Conservation (phyloP, 2,329 filamentous ascomycete species). For the Stagonosporopsis tanaceti region DNA sequence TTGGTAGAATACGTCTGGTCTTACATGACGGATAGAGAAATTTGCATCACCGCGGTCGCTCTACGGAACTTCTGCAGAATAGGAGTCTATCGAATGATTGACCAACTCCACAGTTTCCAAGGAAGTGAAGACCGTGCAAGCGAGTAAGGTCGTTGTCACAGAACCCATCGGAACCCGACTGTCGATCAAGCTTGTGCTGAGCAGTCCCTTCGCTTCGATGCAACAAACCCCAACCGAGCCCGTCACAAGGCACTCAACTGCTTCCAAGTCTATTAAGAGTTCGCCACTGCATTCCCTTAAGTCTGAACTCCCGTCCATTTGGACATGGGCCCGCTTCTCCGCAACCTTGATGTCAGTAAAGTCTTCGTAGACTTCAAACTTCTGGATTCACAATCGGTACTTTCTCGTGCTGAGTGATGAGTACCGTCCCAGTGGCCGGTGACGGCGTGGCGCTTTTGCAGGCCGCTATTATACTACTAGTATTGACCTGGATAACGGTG, state of each 20-base stretch:
- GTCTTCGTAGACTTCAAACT: not conserved
- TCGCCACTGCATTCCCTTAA: not conserved
- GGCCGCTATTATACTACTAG: slow-evolving; percentile 26
- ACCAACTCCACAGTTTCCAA: not conserved
- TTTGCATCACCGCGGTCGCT: not conserved
- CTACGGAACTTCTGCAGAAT: not conserved
- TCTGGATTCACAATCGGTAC: not conserved
- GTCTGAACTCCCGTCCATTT: not conserved
- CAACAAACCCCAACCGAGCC: not conserved
- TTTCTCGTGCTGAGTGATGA: slow-evolving; percentile 13
- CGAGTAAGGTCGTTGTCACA: not conserved
- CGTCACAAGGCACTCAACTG: not conserved
- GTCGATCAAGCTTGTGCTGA: slow-evolving; percentile 1
- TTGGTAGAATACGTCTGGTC: not conserved
- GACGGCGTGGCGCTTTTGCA: slow-evolving; percentile 31
- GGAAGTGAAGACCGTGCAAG: not conserved
- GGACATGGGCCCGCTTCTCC: not conserved
- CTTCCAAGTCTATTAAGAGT: not conserved
- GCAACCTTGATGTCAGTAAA: not conserved
- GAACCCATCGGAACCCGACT: not conserved
- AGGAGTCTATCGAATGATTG: not conserved
- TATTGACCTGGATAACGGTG: slow-evolving; percentile 30
- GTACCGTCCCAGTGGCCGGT: slow-evolving; percentile 24
- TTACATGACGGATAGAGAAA: not conserved
- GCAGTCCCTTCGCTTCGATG: not conserved